Percentiles rank a stretch among this genome's conserved stretches.
These are phyloP conservation scores for Mucor ambiguus DNA, from an alignment of 371 early-diverging fungal species.

Conservation along the genomic window DNA sequence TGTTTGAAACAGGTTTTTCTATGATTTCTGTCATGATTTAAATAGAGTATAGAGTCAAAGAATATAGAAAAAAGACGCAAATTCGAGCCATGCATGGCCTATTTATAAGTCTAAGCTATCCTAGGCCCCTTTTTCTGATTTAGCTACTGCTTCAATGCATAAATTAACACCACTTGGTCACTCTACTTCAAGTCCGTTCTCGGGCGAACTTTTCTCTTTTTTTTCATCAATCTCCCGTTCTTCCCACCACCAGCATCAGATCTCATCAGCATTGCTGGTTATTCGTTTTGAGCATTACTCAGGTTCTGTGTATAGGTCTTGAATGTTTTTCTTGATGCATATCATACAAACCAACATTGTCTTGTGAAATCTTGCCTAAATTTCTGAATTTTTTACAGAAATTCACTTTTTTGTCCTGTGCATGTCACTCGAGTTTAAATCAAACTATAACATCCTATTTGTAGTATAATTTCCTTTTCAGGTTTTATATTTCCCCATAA, in stretches of 20 bases:
- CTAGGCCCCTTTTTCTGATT: background rate
- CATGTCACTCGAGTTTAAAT: background rate
- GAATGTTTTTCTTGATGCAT: background rate
- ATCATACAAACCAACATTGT: background rate
- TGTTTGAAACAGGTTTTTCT: background rate
- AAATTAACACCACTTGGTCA: background rate
- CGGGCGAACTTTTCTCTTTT: background rate
- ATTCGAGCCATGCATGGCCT: background rate
- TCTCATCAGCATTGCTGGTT: background rate
- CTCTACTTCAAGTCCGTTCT: background rate
- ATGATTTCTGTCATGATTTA: background rate
- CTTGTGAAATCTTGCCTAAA: background rate
- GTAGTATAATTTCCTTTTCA: background rate
- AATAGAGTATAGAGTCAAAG: background rate
- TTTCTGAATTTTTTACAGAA: background rate
- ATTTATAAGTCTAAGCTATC: background rate
- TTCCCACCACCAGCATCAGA: background rate
- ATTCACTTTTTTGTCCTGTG: background rate
- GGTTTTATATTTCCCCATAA: background rate
- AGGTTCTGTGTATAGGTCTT: background rate
- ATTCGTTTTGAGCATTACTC: background rate
- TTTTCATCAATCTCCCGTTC: conserved; percentile 1
- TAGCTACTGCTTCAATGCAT: background rate
- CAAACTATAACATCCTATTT: background rate
- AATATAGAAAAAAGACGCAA: background rate